Evolutionary conservation across 129 eudicot genomes (phyloP).

Genomic region (Tanacetum coccineum): DNA sequence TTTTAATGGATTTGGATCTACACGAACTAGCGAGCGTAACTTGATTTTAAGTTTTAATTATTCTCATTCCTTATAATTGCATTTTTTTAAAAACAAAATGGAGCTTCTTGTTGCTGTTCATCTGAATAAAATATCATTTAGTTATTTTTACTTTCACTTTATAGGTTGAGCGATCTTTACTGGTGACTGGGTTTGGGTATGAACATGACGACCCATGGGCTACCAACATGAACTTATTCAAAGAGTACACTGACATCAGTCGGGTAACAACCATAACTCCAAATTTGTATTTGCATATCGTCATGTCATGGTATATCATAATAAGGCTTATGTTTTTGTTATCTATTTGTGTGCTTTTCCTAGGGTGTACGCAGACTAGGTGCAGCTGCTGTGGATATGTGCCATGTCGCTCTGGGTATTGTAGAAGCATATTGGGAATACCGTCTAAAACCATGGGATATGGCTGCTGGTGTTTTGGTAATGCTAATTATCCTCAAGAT

Average conservation of each 20-base stretch:
- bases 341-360: not conserved
- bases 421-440: conserved; percentile 98
- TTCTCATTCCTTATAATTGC: not conserved
- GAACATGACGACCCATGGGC: conserved; percentile 99
- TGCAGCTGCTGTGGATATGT: conserved; percentile 99
- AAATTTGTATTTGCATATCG: not conserved
- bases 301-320: not conserved
- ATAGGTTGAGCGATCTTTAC: conserved; percentile 81
- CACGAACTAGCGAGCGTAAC: not conserved
- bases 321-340: not conserved
- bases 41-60: not conserved
- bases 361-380: conserved; percentile 98
- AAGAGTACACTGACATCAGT: conserved; percentile 89
- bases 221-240: conserved; percentile 85
- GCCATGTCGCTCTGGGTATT: conserved; percentile 94
- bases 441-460: conserved; percentile 99
- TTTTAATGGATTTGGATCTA: not conserved
- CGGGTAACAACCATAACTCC: conserved; percentile 51
- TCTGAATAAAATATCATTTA: no score
- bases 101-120: no score
- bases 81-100: not conserved
- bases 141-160: not conserved
- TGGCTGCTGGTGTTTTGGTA: conserved; percentile 99
- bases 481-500: conserved; percentile 21
- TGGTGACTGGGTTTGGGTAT: conserved; percentile 98